A percentile compares a stretch with the other conserved stretches of the same genome.
Conservation (phyloP, 1,139 yeast species). For the Hyphopichia burtonii region DNA sequence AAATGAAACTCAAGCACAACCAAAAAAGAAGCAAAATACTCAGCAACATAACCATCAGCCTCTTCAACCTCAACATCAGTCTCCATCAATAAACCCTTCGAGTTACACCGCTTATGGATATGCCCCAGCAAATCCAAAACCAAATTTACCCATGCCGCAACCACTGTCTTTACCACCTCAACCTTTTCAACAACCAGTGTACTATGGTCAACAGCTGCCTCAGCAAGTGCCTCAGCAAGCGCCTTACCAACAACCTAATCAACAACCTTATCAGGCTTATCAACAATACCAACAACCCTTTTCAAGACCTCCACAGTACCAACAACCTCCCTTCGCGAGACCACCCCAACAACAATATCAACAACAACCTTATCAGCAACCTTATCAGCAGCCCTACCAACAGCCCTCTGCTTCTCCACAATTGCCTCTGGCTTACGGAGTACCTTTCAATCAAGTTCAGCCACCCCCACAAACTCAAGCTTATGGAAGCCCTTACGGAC, state of each 20-base stretch:
- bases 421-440: slow-evolving; percentile 10
- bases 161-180: slow-evolving; percentile 4
- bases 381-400: slow-evolving; percentile 7
- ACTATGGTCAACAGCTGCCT: background rate
- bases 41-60: slow-evolving; percentile 3
- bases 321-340: background rate
- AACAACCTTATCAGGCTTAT: slow-evolving; percentile 6
- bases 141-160: slow-evolving; percentile 6
- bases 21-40: slow-evolving; percentile 6
- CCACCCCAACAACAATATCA: background rate
- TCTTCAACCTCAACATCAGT: background rate
- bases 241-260: slow-evolving; percentile 6
- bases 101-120: slow-evolving; percentile 25
- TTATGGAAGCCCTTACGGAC: slow-evolving; percentile 2
- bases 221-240: background rate
- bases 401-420: slow-evolving; percentile 8
- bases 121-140: slow-evolving; percentile 8
- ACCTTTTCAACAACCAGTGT: slow-evolving; percentile 8
- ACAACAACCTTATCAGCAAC: slow-evolving; percentile 1
- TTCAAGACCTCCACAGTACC: background rate
- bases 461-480: background rate
- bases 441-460: slow-evolving; percentile 5
- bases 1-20: background rate
- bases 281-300: background rate
- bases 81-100: background rate